A percentile compares a stretch with the other conserved stretches of the same genome.
Evolutionary conservation across 2,329 filamentous ascomycete species (phyloP).

Genomic region (Corinectria fuckeliana): DNA sequence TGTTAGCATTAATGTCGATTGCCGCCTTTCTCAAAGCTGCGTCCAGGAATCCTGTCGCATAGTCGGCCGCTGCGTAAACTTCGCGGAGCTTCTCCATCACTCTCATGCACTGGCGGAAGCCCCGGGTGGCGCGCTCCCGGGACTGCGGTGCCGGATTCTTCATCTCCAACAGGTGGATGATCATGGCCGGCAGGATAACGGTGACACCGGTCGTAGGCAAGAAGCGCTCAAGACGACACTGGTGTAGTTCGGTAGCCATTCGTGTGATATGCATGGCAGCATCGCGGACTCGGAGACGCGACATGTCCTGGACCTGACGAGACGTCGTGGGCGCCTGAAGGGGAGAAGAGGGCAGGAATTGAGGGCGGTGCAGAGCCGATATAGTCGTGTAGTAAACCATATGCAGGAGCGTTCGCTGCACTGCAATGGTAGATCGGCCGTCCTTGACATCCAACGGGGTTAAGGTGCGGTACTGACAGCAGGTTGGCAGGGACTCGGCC

Average conservation of each 20-base stretch:
- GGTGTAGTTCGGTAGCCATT: constrained; percentile 79
- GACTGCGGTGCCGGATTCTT: constrained; percentile 78
- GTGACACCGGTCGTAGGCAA: constrained; percentile 91
- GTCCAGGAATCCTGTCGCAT: constrained; percentile 93
- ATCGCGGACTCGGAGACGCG: constrained; percentile 80
- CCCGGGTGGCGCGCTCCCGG: constrained; percentile 74
- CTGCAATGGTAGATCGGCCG: constrained; percentile 63
- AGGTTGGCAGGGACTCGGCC: constrained; percentile 73
- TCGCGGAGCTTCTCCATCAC: constrained; percentile 88
- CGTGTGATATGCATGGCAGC: constrained; percentile 86
- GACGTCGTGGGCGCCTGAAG: constrained; percentile 58
- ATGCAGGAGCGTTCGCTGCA: constrained; percentile 86
- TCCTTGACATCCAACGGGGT: constrained; percentile 62
- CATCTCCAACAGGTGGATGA: constrained; percentile 92
- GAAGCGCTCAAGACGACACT: constrained; percentile 75
- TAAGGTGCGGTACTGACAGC: constrained; percentile 71
- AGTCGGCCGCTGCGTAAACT: constrained; percentile 93
- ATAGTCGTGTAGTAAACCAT: constrained; percentile 94
- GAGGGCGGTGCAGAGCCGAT: constrained; percentile 88
- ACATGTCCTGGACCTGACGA: constrained; percentile 79
- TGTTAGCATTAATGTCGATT: constrained; percentile 66
- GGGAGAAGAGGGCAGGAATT: constrained; percentile 80
- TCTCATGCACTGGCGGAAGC: constrained; percentile 91
- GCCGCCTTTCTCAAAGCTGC: constrained; percentile 87
- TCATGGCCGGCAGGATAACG: constrained; percentile 88